Conservation (phyloP, 164 flowering plant species). For the Berberis vulgaris region DNA sequence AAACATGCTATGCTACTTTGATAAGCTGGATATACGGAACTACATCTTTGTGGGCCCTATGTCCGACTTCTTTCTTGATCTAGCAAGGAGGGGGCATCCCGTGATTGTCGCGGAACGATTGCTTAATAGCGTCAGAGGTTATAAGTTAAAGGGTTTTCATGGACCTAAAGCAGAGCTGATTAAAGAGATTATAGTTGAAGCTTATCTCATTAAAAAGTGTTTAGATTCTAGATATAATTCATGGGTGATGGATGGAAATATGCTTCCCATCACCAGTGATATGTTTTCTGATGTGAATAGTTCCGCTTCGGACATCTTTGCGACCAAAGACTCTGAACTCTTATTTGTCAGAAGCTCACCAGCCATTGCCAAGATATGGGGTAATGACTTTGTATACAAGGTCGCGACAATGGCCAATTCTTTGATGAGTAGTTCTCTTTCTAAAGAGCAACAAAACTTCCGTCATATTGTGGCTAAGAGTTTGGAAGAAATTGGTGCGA, state of each 20-base stretch:
- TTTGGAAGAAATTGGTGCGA: conserved; percentile 33
- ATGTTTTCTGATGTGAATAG: conserved; percentile 18
- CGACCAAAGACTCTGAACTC: conserved; percentile 30
- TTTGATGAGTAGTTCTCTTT: conserved; percentile 11
- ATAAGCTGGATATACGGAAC: conserved; percentile 54
- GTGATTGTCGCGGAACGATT: conserved; percentile 50
- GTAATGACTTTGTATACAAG: conserved; percentile 26
- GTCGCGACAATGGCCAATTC: conserved; percentile 19
- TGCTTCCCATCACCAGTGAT: conserved; percentile 28
- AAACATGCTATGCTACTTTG: conserved; percentile 82
- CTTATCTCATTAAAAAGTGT: conserved; percentile 38
- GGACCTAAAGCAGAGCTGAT: conserved; percentile 20
- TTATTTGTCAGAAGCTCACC: conserved; percentile 42
- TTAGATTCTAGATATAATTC: conserved; percentile 34
- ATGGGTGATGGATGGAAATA: conserved; percentile 47
- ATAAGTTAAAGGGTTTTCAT: conserved; percentile 17
- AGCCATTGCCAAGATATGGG: conserved; percentile 35
- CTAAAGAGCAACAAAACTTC: conserved; percentile 20
- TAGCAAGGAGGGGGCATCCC: conserved; percentile 81
- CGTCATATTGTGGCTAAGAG: conserved; percentile 19
- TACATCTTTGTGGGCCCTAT: conserved; percentile 51
- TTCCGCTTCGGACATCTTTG: conserved; percentile 27
- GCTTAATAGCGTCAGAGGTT: conserved; percentile 18
- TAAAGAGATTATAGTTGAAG: conserved; percentile 39
- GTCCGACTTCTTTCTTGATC: conserved; percentile 46